Evolutionary conservation across 306 rosid species (phyloP).

Genomic region (Purshia tridentata): DNA sequence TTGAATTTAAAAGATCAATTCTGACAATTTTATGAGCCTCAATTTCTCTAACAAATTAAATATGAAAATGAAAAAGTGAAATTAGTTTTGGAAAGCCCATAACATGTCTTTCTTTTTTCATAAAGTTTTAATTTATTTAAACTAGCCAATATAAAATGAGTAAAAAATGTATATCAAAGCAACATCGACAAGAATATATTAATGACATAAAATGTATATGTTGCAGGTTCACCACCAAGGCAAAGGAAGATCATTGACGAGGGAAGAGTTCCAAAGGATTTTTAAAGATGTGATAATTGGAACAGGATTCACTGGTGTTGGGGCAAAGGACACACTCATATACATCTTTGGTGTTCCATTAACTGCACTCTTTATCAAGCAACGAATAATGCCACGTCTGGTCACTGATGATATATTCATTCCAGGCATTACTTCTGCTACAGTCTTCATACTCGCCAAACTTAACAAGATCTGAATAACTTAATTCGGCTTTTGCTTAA

Average conservation of each 20-base stretch:
- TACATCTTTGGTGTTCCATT: constrained; percentile 65
- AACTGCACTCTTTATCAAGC: constrained; percentile 44
- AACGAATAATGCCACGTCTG: constrained; percentile 33
- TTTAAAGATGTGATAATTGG: constrained; percentile 24
- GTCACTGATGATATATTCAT: constrained; percentile 47
- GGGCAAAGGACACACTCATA: constrained; percentile 42
- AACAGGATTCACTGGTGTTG: constrained; percentile 40
- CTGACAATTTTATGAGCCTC: too few relatives aligned
- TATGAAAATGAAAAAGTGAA: too few relatives aligned
- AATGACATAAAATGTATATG: not conserved
- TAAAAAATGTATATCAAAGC: too few relatives aligned
- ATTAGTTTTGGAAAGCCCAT: too few relatives aligned
- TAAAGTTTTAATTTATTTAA: too few relatives aligned
- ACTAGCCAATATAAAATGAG: too few relatives aligned
- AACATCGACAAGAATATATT: not conserved
- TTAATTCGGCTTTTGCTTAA: too few relatives aligned
- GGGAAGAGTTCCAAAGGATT: constrained; percentile 36
- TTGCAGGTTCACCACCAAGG: constrained; percentile 13
- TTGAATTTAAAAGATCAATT: too few relatives aligned
- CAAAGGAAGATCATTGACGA: not conserved
- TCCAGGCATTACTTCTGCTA: constrained; percentile 57
- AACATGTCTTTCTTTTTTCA: too few relatives aligned
- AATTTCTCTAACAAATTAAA: too few relatives aligned
- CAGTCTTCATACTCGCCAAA: constrained; percentile 53
- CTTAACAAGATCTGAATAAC: constrained; percentile 46